These are phyloP conservation scores for Globisporangium canariense DNA, from an alignment of 352 stramenopile species.

Conservation along the genomic window DNA sequence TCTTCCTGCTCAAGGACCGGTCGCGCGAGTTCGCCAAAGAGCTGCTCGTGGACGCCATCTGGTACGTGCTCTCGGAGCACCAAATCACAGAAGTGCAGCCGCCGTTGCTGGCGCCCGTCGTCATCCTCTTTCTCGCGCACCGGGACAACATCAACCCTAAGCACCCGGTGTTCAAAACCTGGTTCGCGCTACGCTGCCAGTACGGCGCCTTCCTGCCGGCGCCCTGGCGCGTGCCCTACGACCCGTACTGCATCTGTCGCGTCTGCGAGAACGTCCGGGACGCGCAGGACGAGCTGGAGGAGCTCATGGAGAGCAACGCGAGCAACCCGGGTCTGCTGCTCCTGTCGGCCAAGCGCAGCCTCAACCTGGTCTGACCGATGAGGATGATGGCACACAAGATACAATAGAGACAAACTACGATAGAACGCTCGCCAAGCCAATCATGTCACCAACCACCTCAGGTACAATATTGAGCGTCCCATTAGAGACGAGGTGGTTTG, in stretches of 20 bases:
- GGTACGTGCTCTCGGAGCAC: constrained; percentile 48
- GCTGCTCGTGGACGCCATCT: constrained; percentile 53
- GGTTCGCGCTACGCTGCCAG: constrained; percentile 66
- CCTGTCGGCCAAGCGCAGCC: not conserved
- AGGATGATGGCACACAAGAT: not conserved
- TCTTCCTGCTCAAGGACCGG: constrained; percentile 46
- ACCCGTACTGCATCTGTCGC: constrained; percentile 48
- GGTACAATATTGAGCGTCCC: not conserved
- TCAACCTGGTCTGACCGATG: constrained; percentile 9
- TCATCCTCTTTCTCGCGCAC: constrained; percentile 60
- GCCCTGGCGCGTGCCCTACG: constrained; percentile 58
- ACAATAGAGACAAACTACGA: constrained; percentile 4
- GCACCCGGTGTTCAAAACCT: constrained; percentile 43
- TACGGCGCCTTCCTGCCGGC: constrained; percentile 41
- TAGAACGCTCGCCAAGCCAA: not conserved
- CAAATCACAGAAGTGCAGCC: constrained; percentile 44
- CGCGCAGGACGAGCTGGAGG: constrained; percentile 17
- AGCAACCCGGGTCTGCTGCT: not conserved
- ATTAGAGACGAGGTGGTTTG: not conserved
- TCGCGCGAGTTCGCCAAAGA: constrained; percentile 41
- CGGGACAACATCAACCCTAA: constrained; percentile 66
- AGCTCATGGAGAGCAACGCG: not conserved
- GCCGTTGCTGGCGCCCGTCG: constrained; percentile 44
- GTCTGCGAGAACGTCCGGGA: constrained; percentile 50
- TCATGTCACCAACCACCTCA: not conserved